phyloP scores from a whole-genome alignment of 495 filamentous ascomycete species.

The Hypoxylon crocopeplum region DNA sequence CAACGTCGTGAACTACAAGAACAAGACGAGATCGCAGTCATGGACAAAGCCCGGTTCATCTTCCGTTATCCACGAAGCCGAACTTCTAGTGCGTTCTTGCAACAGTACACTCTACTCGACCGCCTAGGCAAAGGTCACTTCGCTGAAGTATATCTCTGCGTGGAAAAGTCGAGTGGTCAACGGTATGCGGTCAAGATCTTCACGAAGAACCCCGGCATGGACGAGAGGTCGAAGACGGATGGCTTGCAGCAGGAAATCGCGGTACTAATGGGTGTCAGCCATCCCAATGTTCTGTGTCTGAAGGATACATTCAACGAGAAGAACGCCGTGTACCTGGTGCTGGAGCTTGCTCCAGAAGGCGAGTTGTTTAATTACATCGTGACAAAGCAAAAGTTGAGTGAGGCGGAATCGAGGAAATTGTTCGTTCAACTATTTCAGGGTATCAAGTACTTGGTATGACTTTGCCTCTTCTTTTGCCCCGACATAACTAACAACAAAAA shows the following conservation, averaged over 20 bases:
- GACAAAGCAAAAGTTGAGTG: slow-evolving; percentile 83
- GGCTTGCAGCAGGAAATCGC: slow-evolving; percentile 94
- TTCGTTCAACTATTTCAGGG: slow-evolving; percentile 93
- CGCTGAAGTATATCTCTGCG: slow-evolving; percentile 90
- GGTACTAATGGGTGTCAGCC: slow-evolving; percentile 93
- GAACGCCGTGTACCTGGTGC: slow-evolving; percentile 87
- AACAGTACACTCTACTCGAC: slow-evolving; percentile 83
- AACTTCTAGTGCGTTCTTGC: slow-evolving; percentile 76
- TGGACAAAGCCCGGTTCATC: slow-evolving; percentile 82
- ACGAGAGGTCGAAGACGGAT: slow-evolving; percentile 81
- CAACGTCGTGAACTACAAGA: slow-evolving; percentile 86
- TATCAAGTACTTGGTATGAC: slow-evolving; percentile 87
- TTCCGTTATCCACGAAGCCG: slow-evolving; percentile 87
- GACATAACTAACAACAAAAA: slow-evolving; percentile 45
- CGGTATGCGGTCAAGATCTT: slow-evolving; percentile 95
- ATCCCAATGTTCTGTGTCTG: slow-evolving; percentile 92
- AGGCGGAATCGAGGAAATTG: slow-evolving; percentile 81
- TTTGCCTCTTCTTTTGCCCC: neutral
- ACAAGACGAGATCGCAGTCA: slow-evolving; percentile 86
- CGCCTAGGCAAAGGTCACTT: slow-evolving; percentile 97
- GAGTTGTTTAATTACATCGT: slow-evolving; percentile 96
- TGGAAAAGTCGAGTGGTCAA: slow-evolving; percentile 81
- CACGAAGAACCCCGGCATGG: slow-evolving; percentile 76
- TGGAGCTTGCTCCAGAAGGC: slow-evolving; percentile 90
- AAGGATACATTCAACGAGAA: slow-evolving; percentile 95